Evolutionary conservation across 1,284 basidiomycete species (phyloP).

Genomic region (Trametes polyzona): DNA sequence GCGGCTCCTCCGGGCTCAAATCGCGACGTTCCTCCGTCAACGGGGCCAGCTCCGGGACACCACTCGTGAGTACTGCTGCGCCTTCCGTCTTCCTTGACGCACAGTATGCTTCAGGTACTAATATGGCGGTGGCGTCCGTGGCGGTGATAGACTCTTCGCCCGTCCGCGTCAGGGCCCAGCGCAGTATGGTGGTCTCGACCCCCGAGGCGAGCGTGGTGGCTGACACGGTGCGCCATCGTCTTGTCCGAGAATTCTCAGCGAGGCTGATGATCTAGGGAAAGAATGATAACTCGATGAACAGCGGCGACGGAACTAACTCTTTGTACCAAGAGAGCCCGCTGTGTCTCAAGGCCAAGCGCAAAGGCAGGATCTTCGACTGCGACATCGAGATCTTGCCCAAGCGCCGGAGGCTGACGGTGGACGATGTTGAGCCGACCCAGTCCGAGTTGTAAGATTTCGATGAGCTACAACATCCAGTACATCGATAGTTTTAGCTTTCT

Average conservation of each 20-base stretch:
- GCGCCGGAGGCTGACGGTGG: conserved; percentile 7
- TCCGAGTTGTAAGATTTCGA: not conserved
- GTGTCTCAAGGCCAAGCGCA: conserved; percentile 28
- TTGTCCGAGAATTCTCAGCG: not conserved
- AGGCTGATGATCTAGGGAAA: not conserved
- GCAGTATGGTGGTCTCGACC: conserved; percentile 1
- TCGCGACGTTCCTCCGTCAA: conserved; percentile 18
- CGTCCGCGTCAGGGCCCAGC: conserved; percentile 4
- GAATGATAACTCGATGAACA: not conserved
- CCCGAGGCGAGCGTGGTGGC: not conserved
- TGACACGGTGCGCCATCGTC: conserved; percentile 1
- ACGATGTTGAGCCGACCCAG: not conserved
- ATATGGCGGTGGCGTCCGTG: not conserved
- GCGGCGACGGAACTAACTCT: conserved; percentile 2
- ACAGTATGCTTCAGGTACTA: not conserved
- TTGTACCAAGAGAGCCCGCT: conserved; percentile 25
- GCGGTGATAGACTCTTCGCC: conserved; percentile 9
- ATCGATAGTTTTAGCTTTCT: not conserved
- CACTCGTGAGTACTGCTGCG: conserved; percentile 2
- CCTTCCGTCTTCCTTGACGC: not conserved
- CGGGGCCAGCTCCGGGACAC: conserved; percentile 6
- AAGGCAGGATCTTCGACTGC: conserved; percentile 23
- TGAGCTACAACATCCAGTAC: no score
- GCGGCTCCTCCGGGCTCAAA: conserved; percentile 18
- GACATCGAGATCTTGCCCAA: conserved; percentile 11